Evolutionary conservation across 306 rosid genomes (phyloP), one percentile per base, ranked within the genome.

Genomic region (Inga oerstediana): DNA sequence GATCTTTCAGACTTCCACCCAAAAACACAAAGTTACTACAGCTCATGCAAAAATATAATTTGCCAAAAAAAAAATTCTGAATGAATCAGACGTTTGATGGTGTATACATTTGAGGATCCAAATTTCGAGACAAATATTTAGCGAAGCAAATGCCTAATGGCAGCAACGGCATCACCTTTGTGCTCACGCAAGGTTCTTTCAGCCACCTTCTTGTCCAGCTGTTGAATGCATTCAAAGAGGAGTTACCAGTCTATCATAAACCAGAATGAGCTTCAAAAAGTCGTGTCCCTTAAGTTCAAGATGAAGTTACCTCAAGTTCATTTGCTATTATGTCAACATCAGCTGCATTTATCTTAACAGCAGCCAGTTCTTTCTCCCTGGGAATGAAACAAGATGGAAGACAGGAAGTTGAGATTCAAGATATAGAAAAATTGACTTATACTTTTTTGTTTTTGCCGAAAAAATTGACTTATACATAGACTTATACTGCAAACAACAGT

Each of bases 131-230:
- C 35, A 69, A 69, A 22, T 69, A n/a, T 22, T 22, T 76, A 93
- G 78, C 48, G 91, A 80, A 96, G 98, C 89, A 93, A 90, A 76
- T 92, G 88, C 54, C 97, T 84, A 82, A 96, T 90, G 77, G 98
- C 99, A 85, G 99, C 97, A 86, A 93, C 99, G 0, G 99, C 98
- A 82, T 96, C 97, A 43, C 99, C 97, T 86, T 94, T 92, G 90
- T 96, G 99, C 84, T 96, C 99, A 13, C 97, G 90, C 88, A 96
- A 83, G 75, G 98, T 96, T 88, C 94, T 92, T 91, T 96, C 98
- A 17, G 98, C 99, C 17, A 92, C 94, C 90, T 91, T 90, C 89
- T 86, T 93, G 93, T 94, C 99, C 91, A 96, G 73, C 97, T 91
- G 88, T 82, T 24, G 37, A 67, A 81, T 70, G 41, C 67, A 74